A percentile compares a stretch with the other conserved stretches of the same genome.
Evolutionary conservation across 257 asterid genomes (phyloP).

Genomic region (Fraxinus americana): DNA sequence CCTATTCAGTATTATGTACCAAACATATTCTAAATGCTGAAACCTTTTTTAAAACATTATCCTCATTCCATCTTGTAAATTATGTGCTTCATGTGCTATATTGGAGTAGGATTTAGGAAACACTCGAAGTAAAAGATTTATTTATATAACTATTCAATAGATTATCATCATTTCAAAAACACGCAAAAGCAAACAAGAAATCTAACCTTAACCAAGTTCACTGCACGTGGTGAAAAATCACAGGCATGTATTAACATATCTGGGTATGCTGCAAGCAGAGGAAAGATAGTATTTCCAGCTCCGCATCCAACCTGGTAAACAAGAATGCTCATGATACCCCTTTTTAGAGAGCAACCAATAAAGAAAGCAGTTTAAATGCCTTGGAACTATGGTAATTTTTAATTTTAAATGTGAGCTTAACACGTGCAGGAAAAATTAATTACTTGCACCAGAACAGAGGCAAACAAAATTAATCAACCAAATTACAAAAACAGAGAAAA

Average conservation of each 20-base stretch:
- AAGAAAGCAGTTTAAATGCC: slow-evolving; percentile 13
- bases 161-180: slow-evolving; percentile 10
- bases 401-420: neutral
- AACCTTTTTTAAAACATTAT: neutral
- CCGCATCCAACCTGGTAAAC: slow-evolving; percentile 90
- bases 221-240: slow-evolving; percentile 95
- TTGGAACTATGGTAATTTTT: neutral
- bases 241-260: slow-evolving; percentile 81
- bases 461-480: neutral
- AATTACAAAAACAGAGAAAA: slow-evolving; percentile 9
- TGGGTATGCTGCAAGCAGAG: slow-evolving; percentile 75
- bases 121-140: slow-evolving; percentile 4
- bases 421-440: neutral
- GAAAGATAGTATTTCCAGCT: slow-evolving; percentile 91
- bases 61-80: neutral
- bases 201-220: slow-evolving; percentile 83
- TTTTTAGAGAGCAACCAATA: slow-evolving; percentile 4
- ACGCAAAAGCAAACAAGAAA: slow-evolving; percentile 17
- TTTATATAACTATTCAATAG: neutral
- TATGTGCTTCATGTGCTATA: slow-evolving; percentile 13
- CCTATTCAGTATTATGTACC: neutral
- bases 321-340: slow-evolving; percentile 18
- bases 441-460: neutral
- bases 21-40: neutral
- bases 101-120: neutral